A percentile compares a stretch with the other conserved stretches of the same genome.
Conservation (phyloP, 805 yeast species). For the Kluyveromyces nonfermentans region DNA sequence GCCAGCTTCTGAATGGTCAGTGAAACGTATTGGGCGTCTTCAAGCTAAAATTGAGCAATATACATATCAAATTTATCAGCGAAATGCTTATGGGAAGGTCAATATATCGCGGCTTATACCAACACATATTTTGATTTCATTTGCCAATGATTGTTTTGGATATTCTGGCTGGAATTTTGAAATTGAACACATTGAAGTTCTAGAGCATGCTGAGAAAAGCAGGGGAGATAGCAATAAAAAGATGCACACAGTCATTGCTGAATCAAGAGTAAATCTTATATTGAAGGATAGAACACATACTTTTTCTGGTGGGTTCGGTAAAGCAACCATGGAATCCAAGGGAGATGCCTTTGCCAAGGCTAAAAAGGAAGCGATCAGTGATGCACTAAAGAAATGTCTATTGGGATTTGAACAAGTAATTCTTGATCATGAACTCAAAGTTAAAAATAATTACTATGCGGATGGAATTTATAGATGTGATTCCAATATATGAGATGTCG, state of each 20-base stretch:
- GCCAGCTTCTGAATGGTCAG: conserved; percentile 40
- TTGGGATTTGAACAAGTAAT: conserved; percentile 68
- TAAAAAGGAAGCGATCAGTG: conserved; percentile 77
- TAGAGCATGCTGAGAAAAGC: conserved; percentile 9
- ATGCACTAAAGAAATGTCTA: conserved; percentile 70
- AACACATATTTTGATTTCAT: conserved; percentile 26
- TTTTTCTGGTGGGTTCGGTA: conserved; percentile 71
- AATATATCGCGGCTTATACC: conserved; percentile 27
- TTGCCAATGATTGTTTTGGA: conserved; percentile 47
- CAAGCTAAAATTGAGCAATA: conserved; percentile 38
- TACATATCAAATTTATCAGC: conserved; percentile 21
- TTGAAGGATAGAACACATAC: conserved; percentile 75
- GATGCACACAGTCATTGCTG: conserved; percentile 23
- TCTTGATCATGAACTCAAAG: conserved; percentile 27
- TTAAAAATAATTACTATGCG: conserved; percentile 28
- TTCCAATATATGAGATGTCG: too few species aligned
- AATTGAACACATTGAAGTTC: conserved; percentile 24
- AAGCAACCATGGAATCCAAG: conserved; percentile 47
- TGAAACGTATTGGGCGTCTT: conserved; percentile 37
- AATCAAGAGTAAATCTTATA: conserved; percentile 51
- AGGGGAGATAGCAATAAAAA: conserved; percentile 4
- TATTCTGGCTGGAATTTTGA: conserved; percentile 49
- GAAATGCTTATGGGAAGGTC: conserved; percentile 19
- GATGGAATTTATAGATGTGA: conserved; percentile 21
- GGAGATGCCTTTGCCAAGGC: conserved; percentile 74